Evolutionary conservation across 164 flowering plant genomes (phyloP).

Genomic region (Berberis thunbergii): DNA sequence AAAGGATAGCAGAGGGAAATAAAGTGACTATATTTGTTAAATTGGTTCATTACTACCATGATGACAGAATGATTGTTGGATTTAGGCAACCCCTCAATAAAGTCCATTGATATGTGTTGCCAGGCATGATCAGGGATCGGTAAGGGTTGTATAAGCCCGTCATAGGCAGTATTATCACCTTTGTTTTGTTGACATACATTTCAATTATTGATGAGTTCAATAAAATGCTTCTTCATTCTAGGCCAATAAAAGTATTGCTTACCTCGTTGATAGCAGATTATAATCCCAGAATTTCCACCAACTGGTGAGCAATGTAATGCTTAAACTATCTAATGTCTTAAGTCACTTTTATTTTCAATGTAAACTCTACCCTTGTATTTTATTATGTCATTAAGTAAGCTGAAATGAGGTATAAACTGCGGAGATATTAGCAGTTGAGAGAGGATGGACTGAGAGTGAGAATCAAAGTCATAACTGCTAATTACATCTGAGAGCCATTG

Average conservation of each 20-base stretch:
- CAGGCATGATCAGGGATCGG: slow-evolving; percentile 13
- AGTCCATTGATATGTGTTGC: neutral
- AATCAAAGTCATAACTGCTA: neutral
- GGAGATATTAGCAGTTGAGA: too few species aligned
- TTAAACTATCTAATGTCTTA: neutral
- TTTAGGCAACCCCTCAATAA: neutral
- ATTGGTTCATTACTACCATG: neutral
- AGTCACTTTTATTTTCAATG: neutral
- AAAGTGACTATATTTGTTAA: neutral
- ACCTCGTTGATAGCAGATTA: neutral
- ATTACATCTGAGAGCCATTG: neutral
- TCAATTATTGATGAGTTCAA: neutral
- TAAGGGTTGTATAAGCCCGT: neutral
- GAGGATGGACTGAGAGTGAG: neutral
- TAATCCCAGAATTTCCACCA: neutral
- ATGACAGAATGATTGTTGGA: neutral
- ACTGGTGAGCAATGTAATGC: neutral
- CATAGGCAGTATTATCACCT: too few species aligned
- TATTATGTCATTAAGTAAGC: neutral
- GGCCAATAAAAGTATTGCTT: neutral
- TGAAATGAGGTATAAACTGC: neutral
- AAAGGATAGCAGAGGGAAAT: neutral
- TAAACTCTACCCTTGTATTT: neutral
- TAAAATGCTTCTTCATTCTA: neutral
- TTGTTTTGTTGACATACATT: neutral